Conservation (phyloP, 306 rosid species). For the Luffa aegyptiaca region DNA sequence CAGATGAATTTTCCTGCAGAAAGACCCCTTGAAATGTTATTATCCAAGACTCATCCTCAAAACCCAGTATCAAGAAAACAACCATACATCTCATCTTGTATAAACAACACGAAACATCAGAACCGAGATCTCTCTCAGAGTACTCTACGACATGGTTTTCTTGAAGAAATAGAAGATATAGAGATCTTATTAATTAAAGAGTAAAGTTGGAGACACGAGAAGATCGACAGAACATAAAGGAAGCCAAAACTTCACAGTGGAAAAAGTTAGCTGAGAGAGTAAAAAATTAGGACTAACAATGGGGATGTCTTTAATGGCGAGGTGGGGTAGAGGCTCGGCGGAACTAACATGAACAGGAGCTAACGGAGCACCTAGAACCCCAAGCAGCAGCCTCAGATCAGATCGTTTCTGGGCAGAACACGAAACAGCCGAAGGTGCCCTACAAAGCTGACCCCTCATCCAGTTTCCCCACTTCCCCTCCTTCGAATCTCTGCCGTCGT, state of each 20-base stretch:
- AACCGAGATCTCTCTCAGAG: not conserved
- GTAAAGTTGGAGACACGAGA: not conserved
- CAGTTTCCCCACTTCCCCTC: slow-evolving; percentile 85
- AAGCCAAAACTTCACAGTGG: not conserved
- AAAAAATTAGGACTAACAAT: slow-evolving; percentile 44
- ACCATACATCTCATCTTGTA: not conserved
- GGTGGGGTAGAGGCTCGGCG: slow-evolving; percentile 75
- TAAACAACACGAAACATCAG: not conserved
- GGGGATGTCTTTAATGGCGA: slow-evolving; percentile 92
- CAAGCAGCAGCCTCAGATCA: slow-evolving; percentile 90
- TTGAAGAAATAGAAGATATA: not conserved
- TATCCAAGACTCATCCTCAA: not conserved
- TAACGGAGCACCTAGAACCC: slow-evolving; percentile 92
- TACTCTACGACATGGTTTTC: not conserved
- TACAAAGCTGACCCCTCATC: slow-evolving; percentile 75
- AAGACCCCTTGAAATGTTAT: not conserved
- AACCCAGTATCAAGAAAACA: not conserved
- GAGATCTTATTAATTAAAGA: not conserved
- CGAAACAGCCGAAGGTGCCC: slow-evolving; percentile 58
- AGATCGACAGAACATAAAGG: not conserved
- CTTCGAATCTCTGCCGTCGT: slow-evolving; percentile 48
- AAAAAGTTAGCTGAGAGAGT: not conserved
- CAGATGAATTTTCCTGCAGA: slow-evolving; percentile 89
- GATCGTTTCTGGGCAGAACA: slow-evolving; percentile 60
- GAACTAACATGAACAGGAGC: slow-evolving; percentile 89